Conservation (phyloP, 2,329 filamentous ascomycete genomes). For the Fusarium redolens region DNA sequence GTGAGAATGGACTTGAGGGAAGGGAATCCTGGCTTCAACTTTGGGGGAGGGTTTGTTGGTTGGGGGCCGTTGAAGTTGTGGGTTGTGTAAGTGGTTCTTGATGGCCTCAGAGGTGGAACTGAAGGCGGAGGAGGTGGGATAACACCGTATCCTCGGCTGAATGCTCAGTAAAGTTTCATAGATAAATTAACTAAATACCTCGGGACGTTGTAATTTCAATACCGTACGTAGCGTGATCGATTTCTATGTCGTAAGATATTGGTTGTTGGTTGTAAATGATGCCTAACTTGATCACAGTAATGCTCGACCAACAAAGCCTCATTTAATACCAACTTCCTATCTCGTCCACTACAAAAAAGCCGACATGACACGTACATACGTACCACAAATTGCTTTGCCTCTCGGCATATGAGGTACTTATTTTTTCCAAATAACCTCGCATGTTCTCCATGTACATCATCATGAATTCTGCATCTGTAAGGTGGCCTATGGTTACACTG, state of each 20-base stretch:
- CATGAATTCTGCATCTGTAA: slow-evolving; percentile 17
- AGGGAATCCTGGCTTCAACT: background rate
- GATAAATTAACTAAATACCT: too few species aligned
- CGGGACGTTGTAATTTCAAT: background rate
- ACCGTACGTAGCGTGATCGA: background rate
- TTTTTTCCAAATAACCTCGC: slow-evolving; percentile 4
- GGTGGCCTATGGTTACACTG: slow-evolving; percentile 31
- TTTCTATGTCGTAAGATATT: background rate
- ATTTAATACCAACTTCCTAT: background rate
- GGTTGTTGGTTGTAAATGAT: background rate
- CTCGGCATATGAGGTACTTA: slow-evolving; percentile 3
- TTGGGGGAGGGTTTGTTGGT: background rate
- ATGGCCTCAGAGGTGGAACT: slow-evolving; percentile 1
- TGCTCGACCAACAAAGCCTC: background rate
- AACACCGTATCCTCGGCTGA: background rate
- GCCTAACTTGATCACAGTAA: background rate
- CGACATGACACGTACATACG: background rate
- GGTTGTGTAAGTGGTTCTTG: background rate
- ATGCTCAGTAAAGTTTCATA: background rate
- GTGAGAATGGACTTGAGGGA: background rate
- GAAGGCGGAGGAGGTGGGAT: background rate
- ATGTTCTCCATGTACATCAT: slow-evolving; percentile 22
- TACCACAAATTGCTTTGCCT: background rate
- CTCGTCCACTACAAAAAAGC: background rate
- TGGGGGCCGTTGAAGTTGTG: background rate